These are phyloP conservation scores for Paracorniculantispora psalliotae DNA, from an alignment of 2,329 filamentous ascomycete species.

Conservation along the genomic window DNA sequence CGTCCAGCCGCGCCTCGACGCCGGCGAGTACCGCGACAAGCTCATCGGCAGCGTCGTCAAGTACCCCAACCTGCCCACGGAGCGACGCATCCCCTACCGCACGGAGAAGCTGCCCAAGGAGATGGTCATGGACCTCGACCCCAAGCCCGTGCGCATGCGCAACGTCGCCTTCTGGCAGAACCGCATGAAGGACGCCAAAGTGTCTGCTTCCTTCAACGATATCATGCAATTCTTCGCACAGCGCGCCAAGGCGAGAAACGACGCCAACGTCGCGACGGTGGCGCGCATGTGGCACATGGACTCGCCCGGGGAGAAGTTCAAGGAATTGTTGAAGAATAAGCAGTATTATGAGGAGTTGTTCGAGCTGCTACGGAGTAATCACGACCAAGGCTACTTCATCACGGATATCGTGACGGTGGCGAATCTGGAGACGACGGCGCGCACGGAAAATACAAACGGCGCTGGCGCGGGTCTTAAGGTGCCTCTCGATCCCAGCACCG, in stretches of 20 bases:
- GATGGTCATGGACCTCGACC: slow-evolving; percentile 23
- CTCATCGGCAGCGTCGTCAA: slow-evolving; percentile 27
- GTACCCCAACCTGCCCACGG: slow-evolving; percentile 23
- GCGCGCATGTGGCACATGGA: slow-evolving; percentile 28
- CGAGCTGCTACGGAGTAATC: slow-evolving; percentile 20
- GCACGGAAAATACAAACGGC: slow-evolving; percentile 10
- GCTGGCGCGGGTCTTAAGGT: slow-evolving; percentile 16
- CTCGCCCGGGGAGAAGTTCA: slow-evolving; percentile 25
- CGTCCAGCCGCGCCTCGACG: slow-evolving; percentile 24
- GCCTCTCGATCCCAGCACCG: slow-evolving; percentile 19
- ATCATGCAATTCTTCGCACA: slow-evolving; percentile 24
- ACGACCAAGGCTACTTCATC: slow-evolving; percentile 24
- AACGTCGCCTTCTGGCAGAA: slow-evolving; percentile 25
- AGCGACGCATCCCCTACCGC: slow-evolving; percentile 23
- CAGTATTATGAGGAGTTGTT: slow-evolving; percentile 26
- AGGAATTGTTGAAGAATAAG: slow-evolving; percentile 22
- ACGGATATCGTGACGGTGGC: slow-evolving; percentile 25
- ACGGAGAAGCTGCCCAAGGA: slow-evolving; percentile 19
- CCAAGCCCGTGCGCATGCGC: slow-evolving; percentile 24
- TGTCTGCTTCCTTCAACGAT: slow-evolving; percentile 23
- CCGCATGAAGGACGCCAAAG: slow-evolving; percentile 22
- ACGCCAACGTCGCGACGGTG: slow-evolving; percentile 22
- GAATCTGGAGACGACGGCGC: slow-evolving; percentile 21
- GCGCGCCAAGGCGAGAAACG: slow-evolving; percentile 17
- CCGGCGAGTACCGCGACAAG: slow-evolving; percentile 24